Evolutionary conservation across 2,329 filamentous ascomycete genomes (phyloP).

Genomic region (Beauveria asiatica): DNA sequence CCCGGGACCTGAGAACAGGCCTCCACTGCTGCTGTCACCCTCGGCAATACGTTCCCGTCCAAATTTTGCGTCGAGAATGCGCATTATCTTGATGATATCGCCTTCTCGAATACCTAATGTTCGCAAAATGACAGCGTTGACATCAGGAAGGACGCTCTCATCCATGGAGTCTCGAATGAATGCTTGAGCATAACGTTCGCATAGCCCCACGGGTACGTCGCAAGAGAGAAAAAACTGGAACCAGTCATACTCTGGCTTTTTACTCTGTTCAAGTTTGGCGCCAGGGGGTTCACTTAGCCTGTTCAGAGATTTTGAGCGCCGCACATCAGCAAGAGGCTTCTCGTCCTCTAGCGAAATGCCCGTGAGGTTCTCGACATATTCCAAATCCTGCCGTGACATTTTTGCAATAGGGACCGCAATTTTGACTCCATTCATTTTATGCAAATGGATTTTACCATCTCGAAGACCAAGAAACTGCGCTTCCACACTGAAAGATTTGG

Average conservation of each 20-base stretch:
- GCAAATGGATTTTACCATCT: constrained; percentile 93
- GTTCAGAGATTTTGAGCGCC: constrained; percentile 37
- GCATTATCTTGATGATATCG: constrained; percentile 93
- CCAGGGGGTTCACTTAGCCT: constrained; percentile 35
- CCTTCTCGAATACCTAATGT: constrained; percentile 92
- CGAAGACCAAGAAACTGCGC: constrained; percentile 91
- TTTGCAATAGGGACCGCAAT: constrained; percentile 93
- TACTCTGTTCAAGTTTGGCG: constrained; percentile 51
- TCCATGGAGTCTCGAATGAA: constrained; percentile 93
- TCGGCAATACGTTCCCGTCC: constrained; percentile 48
- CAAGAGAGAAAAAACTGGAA: constrained; percentile 96
- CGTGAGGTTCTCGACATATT: constrained; percentile 86
- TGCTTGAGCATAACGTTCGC: constrained; percentile 85
- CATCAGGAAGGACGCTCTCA: constrained; percentile 83
- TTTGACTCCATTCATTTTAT: constrained; percentile 97
- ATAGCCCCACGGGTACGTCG: constrained; percentile 85
- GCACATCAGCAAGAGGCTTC: constrained; percentile 83
- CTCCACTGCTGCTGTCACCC: constrained; percentile 51
- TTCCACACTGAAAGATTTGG: constrained; percentile 93
- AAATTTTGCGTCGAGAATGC: constrained; percentile 73
- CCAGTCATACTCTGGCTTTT: constrained; percentile 85
- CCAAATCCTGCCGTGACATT: constrained; percentile 91
- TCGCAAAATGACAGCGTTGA: constrained; percentile 72
- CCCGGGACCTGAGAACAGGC: constrained; percentile 89
- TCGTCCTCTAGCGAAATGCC: constrained; percentile 88